phyloP scores from a whole-genome alignment of 2,329 filamentous ascomycete species.

The Aureobasidium lini region DNA sequence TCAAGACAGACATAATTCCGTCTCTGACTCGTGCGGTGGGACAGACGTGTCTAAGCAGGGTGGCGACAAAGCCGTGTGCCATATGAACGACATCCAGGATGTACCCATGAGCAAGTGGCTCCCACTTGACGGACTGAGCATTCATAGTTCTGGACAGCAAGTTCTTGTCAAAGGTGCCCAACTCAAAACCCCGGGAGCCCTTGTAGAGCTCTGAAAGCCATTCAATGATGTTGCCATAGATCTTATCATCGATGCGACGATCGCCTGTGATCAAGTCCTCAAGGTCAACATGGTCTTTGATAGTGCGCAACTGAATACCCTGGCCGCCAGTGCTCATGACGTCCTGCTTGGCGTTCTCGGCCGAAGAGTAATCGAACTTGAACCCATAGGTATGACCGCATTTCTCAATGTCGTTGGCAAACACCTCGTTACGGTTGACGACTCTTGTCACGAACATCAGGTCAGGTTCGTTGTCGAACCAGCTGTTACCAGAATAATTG shows the following conservation, averaged over 20 bases:
- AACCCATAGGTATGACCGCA: background rate
- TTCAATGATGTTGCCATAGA: conserved; percentile 32
- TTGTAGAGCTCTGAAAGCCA: conserved; percentile 40
- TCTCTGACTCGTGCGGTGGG: conserved; percentile 36
- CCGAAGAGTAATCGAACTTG: background rate
- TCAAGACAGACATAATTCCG: conserved; percentile 37
- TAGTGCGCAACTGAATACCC: background rate
- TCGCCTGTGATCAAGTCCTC: conserved; percentile 5
- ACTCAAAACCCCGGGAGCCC: conserved; percentile 44
- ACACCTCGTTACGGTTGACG: conserved; percentile 1
- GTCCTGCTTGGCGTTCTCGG: background rate
- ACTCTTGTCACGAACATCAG: conserved; percentile 18
- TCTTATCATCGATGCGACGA: background rate
- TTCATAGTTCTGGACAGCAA: conserved; percentile 43
- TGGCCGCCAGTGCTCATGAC: background rate
- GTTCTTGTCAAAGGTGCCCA: conserved; percentile 41
- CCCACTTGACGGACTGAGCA: conserved; percentile 50
- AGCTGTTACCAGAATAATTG: conserved; percentile 29
- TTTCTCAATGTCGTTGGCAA: background rate
- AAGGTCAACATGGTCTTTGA: background rate
- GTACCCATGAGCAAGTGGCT: conserved; percentile 40
- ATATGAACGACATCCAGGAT: conserved; percentile 44
- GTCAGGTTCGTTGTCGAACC: conserved; percentile 27
- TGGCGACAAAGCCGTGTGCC: conserved; percentile 47
- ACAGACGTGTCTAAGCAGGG: conserved; percentile 38